These are phyloP conservation scores for Annulohypoxylon truncatum DNA, from an alignment of 2,329 filamentous ascomycete species.

Conservation along the genomic window DNA sequence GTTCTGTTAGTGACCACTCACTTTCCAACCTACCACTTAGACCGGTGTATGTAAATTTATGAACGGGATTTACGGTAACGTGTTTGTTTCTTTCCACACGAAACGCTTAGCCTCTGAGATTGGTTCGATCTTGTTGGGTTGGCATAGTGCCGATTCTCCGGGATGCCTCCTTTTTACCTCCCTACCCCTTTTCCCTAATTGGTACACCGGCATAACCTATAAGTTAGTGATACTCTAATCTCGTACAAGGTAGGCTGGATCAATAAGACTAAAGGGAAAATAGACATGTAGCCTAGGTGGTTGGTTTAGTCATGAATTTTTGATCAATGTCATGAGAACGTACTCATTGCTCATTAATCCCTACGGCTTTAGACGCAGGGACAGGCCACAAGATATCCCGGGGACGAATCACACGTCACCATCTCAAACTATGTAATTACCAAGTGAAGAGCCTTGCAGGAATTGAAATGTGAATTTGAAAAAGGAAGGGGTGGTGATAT, in stretches of 20 bases:
- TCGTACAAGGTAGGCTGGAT: neutral
- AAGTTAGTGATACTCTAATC: neutral
- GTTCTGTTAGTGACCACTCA: too few species aligned
- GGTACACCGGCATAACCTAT: neutral
- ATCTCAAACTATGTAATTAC: neutral
- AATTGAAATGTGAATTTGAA: neutral
- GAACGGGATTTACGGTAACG: too few species aligned
- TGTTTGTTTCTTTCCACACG: too few species aligned
- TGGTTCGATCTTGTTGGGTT: neutral
- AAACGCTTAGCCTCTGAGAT: neutral
- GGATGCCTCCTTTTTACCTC: neutral
- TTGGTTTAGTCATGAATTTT: neutral
- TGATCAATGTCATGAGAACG: neutral
- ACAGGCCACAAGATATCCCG: neutral
- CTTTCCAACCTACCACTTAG: neutral
- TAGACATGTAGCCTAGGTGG: neutral
- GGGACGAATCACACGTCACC: conserved; percentile 10
- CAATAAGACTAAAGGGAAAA: neutral
- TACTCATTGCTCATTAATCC: conserved; percentile 12
- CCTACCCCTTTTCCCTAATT: neutral
- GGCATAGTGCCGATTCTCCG: neutral
- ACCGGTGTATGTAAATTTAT: too few species aligned
- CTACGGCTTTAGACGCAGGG: conserved; percentile 3
- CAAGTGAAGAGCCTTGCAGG: neutral
- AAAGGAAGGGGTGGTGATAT: neutral